Evolutionary conservation across 805 yeast genomes (phyloP).

Genomic region (Metschnikowia similis): DNA sequence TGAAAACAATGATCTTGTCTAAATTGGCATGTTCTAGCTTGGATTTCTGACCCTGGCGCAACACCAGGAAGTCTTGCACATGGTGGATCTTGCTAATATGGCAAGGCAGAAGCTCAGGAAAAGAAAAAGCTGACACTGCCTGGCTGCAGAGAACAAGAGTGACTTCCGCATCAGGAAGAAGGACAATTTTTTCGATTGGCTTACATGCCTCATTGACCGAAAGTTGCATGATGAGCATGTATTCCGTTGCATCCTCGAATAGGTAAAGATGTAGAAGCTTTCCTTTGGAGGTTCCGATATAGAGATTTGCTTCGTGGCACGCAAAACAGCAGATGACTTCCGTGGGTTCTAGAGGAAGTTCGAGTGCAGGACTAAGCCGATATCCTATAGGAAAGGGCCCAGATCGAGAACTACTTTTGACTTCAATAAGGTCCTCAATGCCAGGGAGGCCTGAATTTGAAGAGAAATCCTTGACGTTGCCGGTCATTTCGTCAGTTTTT

Average conservation of each 20-base stretch:
- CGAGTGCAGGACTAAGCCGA: constrained; percentile 7
- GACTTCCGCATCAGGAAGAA: constrained; percentile 23
- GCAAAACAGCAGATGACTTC: constrained; percentile 19
- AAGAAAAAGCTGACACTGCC: constrained; percentile 22
- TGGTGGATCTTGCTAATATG: constrained; percentile 35
- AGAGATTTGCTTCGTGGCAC: constrained; percentile 28
- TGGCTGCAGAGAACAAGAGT: constrained; percentile 26
- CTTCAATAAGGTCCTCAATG: neutral
- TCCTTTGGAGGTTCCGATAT: constrained; percentile 36
- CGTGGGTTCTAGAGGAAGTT: constrained; percentile 4
- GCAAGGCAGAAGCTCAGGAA: constrained; percentile 38
- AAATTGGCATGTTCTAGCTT: constrained; percentile 9
- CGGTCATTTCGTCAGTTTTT: neutral
- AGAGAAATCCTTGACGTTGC: neutral
- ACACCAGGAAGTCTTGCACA: constrained; percentile 29
- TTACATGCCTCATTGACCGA: constrained; percentile 11
- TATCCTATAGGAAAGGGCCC: constrained; percentile 8
- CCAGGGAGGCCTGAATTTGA: neutral
- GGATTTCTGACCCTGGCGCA: constrained; percentile 11
- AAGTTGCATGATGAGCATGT: constrained; percentile 26
- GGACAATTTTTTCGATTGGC: constrained; percentile 22
- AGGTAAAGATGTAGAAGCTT: constrained; percentile 35
- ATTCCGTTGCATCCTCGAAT: constrained; percentile 37
- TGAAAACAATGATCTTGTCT: constrained; percentile 30
- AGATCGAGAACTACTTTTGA: neutral